Conservation (phyloP, 768 basidiomycete species). For the Leucocoprinus leucothites region DNA sequence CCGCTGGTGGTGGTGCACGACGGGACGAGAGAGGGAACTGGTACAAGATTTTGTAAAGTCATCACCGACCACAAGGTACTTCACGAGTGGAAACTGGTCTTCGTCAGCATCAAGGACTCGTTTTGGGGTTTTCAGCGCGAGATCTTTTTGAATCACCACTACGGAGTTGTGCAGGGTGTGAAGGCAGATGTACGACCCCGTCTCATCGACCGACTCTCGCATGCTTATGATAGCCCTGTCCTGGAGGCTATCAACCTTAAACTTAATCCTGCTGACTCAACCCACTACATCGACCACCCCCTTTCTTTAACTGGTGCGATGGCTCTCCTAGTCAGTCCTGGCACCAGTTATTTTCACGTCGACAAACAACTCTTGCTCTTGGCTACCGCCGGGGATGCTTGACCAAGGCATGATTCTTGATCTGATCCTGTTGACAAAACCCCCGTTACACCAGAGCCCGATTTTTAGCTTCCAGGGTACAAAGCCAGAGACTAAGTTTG, state of each 20-base stretch:
- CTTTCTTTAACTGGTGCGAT: slow-evolving; percentile 83
- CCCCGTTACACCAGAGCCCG: slow-evolving; percentile 89
- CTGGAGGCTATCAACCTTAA: slow-evolving; percentile 93
- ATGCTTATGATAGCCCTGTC: slow-evolving; percentile 93
- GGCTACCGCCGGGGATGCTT: slow-evolving; percentile 89
- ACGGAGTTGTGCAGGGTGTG: slow-evolving; percentile 55
- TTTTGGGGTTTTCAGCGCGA: slow-evolving; percentile 91
- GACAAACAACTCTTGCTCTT: slow-evolving; percentile 85
- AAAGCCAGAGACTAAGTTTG: slow-evolving; percentile 48
- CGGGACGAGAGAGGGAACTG: slow-evolving; percentile 71
- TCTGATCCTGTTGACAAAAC: slow-evolving; percentile 84
- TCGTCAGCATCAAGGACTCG: slow-evolving; percentile 84
- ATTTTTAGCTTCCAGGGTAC: slow-evolving; percentile 84
- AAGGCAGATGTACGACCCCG: slow-evolving; percentile 46
- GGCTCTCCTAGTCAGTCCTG: slow-evolving; percentile 87
- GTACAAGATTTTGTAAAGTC: slow-evolving; percentile 97
- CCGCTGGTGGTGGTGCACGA: slow-evolving; percentile 41
- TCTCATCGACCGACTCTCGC: slow-evolving; percentile 75
- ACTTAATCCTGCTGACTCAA: slow-evolving; percentile 89
- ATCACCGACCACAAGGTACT: slow-evolving; percentile 90
- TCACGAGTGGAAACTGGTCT: slow-evolving; percentile 82
- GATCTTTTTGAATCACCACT: slow-evolving; percentile 86
- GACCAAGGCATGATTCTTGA: slow-evolving; percentile 92
- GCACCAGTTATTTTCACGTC: slow-evolving; percentile 91
- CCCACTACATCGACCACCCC: slow-evolving; percentile 94